Evolutionary conservation across 2,329 filamentous ascomycete genomes (phyloP), one percentile per base, ranked within the genome.

Genomic region (Lizonia empirigonia): DNA sequence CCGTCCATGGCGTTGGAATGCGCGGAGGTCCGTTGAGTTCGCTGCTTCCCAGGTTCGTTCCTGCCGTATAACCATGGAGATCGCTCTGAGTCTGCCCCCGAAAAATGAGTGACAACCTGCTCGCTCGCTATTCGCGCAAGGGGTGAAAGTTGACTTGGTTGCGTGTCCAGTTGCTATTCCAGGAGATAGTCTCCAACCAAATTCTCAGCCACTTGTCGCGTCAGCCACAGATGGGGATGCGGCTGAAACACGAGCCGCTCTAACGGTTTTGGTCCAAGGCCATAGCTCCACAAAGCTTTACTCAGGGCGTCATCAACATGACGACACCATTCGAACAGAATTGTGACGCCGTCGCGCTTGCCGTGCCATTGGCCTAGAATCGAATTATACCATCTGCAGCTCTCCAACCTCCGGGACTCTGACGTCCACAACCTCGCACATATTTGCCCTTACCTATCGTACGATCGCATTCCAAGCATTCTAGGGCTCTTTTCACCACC

Each of bases 1-100:
- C 85, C 86, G 77, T 90, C 87, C 87, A 90, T 90, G 16, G 63
- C 61, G 53, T 48, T 40, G 51, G 59, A 45, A 63, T 56, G 57
- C 58, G 59, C 47, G 16, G 46, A 47, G 24, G 58, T 42, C 51
- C 46, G 57, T 59, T 24, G 60, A 50, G 37, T 42, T 58, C 47
- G 56, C 62, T 59, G 55, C 62, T 55, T 63, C 57, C 60, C 64
- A 62, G 48, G 50, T 44, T 23, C 52, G 39, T 26, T 56, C 38
- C 40, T 58, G 53, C 54, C 50, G 53, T 18, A 44, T 27, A 52
- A 54, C 40, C 63, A 65, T 65, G 56, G 56, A 63, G 55, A 10
- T 41, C 6, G 3, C 9, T 29, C 7, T 30, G 27, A 15, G 27
- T 37, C 33, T 52, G 24, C 54, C 53, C 60, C 24, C 54, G 54